These are phyloP conservation scores for Dysphania ambrosioides DNA, from an alignment of 148 eudicot genomes.

Conservation along the genomic window DNA sequence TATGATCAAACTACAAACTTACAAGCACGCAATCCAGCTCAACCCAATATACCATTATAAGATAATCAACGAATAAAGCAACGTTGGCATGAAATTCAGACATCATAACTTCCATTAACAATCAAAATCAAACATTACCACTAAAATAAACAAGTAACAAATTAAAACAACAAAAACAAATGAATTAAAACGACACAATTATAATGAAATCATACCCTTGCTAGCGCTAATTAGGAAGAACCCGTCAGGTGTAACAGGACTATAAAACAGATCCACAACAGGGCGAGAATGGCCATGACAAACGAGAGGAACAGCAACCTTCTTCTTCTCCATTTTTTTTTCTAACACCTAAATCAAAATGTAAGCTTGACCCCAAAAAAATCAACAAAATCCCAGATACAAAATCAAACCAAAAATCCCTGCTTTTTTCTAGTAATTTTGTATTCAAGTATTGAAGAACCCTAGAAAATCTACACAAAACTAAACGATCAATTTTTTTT, in stretches of 20 bases:
- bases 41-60: not conserved
- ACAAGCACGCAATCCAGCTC: too few species aligned
- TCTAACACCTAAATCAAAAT: not conserved
- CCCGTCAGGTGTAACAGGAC: slow-evolving; percentile 80
- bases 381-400: slow-evolving; percentile 26
- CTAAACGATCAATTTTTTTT: not conserved
- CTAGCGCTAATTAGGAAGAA: slow-evolving; percentile 84
- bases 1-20: too few species aligned
- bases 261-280: slow-evolving; percentile 82
- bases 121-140: too few species aligned
- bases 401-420: slow-evolving; percentile 4
- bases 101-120: too few species aligned
- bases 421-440: slow-evolving; percentile 12
- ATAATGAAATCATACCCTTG: slow-evolving; percentile 47
- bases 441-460: slow-evolving; percentile 14
- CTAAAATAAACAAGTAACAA: not conserved
- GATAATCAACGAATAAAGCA: not conserved
- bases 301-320: slow-evolving; percentile 61
- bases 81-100: not conserved
- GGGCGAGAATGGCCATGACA: slow-evolving; percentile 94
- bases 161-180: not conserved
- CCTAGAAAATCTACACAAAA: slow-evolving; percentile 28
- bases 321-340: slow-evolving; percentile 64
- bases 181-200: not conserved
- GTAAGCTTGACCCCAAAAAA: slow-evolving; percentile 18